phyloP scores from a whole-genome alignment of 306 rosid genomes.

The Citrullus mucosospermus region DNA sequence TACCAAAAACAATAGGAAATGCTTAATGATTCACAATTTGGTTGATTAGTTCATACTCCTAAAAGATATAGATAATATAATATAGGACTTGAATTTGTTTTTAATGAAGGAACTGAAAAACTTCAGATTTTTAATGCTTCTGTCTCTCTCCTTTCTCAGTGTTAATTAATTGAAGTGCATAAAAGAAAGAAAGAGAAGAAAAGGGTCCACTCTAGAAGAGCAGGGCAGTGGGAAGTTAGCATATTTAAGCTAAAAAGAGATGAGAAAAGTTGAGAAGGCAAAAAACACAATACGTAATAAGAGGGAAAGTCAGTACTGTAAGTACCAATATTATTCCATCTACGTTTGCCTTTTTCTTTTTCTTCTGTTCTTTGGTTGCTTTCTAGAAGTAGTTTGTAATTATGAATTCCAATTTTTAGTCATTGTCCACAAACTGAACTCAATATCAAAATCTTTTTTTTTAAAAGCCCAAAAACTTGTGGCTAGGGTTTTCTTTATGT shows the following conservation, averaged over 20 bases:
- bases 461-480: constrained; percentile 5
- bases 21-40: too few species aligned
- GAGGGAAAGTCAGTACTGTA: background rate
- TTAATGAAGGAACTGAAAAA: background rate
- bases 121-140: background rate
- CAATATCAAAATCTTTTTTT: background rate
- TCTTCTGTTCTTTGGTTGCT: background rate
- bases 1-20: background rate
- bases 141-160: background rate
- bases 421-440: background rate
- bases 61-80: background rate
- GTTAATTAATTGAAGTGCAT: background rate
- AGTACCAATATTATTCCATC: background rate
- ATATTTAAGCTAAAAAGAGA: background rate
- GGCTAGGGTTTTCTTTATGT: constrained; percentile 35
- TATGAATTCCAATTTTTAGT: background rate
- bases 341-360: background rate
- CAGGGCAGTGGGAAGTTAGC: background rate
- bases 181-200: background rate
- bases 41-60: too few species aligned
- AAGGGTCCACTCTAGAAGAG: background rate
- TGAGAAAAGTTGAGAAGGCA: background rate
- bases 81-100: background rate
- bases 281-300: background rate
- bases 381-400: background rate